Conservation (phyloP, 768 basidiomycete genomes). For the Hypsizygus marmoreus region DNA sequence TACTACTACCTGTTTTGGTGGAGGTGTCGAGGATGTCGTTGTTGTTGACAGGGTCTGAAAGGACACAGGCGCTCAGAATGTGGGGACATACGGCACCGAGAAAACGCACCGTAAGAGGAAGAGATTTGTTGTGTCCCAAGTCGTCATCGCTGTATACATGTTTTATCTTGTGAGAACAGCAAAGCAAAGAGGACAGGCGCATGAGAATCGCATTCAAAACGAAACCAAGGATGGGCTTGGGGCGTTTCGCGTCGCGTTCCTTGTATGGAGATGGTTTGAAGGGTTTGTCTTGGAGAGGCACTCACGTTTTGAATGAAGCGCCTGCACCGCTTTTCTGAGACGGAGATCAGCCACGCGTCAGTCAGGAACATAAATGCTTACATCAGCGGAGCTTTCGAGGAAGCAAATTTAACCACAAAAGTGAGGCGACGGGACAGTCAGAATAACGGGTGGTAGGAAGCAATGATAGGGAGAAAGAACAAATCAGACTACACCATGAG, state of each 20-base stretch:
- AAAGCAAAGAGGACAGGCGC: conserved; percentile 62
- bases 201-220: conserved; percentile 50
- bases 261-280: too few relatives aligned
- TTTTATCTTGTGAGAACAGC: conserved; percentile 60
- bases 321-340: conserved; percentile 20
- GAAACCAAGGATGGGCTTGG: conserved; percentile 18
- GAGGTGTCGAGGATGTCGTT: too few relatives aligned
- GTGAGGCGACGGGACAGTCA: background rate
- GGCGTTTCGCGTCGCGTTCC: background rate
- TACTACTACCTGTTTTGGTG: too few relatives aligned
- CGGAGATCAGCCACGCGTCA: conserved; percentile 23
- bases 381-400: conserved; percentile 28
- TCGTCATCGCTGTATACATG: conserved; percentile 53
- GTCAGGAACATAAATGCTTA: conserved; percentile 18
- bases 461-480: background rate
- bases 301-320: conserved; percentile 21
- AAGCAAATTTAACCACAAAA: conserved; percentile 2
- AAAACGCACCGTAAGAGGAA: conserved; percentile 26
- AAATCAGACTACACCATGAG: too few relatives aligned
- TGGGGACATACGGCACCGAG: background rate
- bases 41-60: too few relatives aligned
- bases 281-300: conserved; percentile 11
- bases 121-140: conserved; percentile 30
- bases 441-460: background rate
- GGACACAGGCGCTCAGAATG: too few relatives aligned